phyloP scores from a whole-genome alignment of 805 yeast genomes.

The Hyphopichia homilentoma region DNA sequence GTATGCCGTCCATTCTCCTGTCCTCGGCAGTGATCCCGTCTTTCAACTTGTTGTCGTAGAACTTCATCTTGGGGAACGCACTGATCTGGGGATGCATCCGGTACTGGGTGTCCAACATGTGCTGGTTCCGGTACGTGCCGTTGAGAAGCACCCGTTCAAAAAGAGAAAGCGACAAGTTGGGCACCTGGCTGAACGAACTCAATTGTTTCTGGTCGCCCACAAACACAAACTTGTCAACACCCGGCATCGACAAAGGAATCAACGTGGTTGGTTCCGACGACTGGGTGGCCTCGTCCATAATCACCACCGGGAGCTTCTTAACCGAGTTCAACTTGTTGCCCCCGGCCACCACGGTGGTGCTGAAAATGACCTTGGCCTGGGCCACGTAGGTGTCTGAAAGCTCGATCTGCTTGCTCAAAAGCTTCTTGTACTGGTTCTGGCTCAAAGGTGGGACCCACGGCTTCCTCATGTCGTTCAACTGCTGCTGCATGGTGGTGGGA shows the following conservation, averaged over 20 bases:
- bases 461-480: slow-evolving; percentile 38
- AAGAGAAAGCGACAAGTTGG: slow-evolving; percentile 60
- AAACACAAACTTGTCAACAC: slow-evolving; percentile 62
- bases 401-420: slow-evolving; percentile 40
- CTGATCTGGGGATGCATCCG: slow-evolving; percentile 66
- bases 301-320: slow-evolving; percentile 57
- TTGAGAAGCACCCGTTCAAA: slow-evolving; percentile 64
- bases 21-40: slow-evolving; percentile 59
- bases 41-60: slow-evolving; percentile 46
- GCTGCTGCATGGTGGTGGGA: slow-evolving; percentile 42
- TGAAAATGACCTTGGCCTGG: slow-evolving; percentile 66
- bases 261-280: slow-evolving; percentile 70
- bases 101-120: slow-evolving; percentile 67
- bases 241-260: slow-evolving; percentile 67
- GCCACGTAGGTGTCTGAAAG: slow-evolving; percentile 49
- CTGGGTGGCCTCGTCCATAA: slow-evolving; percentile 78
- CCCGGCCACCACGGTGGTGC: slow-evolving; percentile 72
- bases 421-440: slow-evolving; percentile 48
- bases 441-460: slow-evolving; percentile 36
- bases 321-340: slow-evolving; percentile 58
- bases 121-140: slow-evolving; percentile 57
- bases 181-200: slow-evolving; percentile 67
- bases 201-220: slow-evolving; percentile 77
- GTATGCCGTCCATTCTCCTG: slow-evolving; percentile 43
- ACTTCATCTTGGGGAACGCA: slow-evolving; percentile 52